phyloP scores from a whole-genome alignment of 139 green algal species.

The Trebouxia sp. region DNA sequence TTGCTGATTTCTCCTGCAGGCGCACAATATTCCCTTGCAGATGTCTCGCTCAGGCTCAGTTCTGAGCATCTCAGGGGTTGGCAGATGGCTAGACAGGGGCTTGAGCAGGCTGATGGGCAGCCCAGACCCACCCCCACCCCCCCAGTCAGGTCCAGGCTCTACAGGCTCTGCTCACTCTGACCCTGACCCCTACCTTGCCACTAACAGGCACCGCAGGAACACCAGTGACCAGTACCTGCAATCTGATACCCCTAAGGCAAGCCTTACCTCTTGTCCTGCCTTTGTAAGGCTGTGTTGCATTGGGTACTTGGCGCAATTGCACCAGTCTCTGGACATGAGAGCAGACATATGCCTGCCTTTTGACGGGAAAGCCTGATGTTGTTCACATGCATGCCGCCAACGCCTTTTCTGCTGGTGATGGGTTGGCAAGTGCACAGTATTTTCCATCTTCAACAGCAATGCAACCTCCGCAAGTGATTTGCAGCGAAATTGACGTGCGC shows the following conservation, averaged over 20 bases:
- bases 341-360: too few relatives aligned
- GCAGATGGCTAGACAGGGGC: conserved; percentile 53
- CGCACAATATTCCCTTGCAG: conserved; percentile 45
- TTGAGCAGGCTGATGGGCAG: conserved; percentile 59
- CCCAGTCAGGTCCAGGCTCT: background rate
- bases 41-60: conserved; percentile 29
- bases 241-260: background rate
- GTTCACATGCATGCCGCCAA: too few relatives aligned
- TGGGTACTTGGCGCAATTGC: too few relatives aligned
- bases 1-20: conserved; percentile 28
- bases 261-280: background rate
- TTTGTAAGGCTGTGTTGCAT: background rate
- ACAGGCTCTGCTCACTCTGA: background rate
- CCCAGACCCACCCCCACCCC: background rate
- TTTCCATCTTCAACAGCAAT: too few relatives aligned
- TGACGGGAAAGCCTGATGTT: too few relatives aligned
- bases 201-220: conserved; percentile 4
- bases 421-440: too few relatives aligned
- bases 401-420: too few relatives aligned
- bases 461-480: too few relatives aligned
- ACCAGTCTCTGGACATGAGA: too few relatives aligned
- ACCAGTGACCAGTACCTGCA: background rate
- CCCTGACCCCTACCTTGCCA: background rate
- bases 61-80: conserved; percentile 48
- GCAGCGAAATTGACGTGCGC: too few relatives aligned